Conservation (phyloP, 2,329 filamentous ascomycete species). For the Cladorrhinum sp. region DNA sequence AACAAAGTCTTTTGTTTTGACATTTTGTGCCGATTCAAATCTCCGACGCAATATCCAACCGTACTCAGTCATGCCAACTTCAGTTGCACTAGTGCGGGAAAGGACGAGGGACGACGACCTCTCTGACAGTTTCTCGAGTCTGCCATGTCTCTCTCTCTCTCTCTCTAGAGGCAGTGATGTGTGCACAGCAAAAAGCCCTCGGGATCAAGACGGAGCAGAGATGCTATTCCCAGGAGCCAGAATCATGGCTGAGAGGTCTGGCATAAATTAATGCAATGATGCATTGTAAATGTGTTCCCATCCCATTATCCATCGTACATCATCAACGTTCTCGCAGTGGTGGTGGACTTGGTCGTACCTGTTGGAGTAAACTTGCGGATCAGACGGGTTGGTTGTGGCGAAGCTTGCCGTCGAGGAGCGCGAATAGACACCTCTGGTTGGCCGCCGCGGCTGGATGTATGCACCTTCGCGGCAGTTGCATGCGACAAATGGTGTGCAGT, state of each 20-base stretch:
- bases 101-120: not conserved
- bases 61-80: not conserved
- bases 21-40: not conserved
- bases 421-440: slow-evolving; percentile 22
- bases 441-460: slow-evolving; percentile 20
- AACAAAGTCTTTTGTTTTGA: not conserved
- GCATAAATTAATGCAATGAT: not conserved
- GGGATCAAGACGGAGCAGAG: not conserved
- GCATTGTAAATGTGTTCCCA: not conserved
- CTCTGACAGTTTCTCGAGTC: not conserved
- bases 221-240: not conserved
- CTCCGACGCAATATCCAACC: not conserved
- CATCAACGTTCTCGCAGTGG: slow-evolving; percentile 7
- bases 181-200: not conserved
- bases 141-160: not conserved
- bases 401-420: slow-evolving; percentile 16
- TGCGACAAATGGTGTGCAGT: slow-evolving; percentile 19
- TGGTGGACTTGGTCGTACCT: slow-evolving; percentile 11
- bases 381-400: slow-evolving; percentile 15
- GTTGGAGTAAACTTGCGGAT: slow-evolving; percentile 10
- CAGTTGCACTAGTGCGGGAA: not conserved
- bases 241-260: not conserved
- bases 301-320: too few species aligned
- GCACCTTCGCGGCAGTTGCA: slow-evolving; percentile 23
- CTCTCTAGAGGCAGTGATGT: not conserved